Base-by-base conservation (phyloP, 768 basidiomycete species). In the Boletus subparvulus region DNA sequence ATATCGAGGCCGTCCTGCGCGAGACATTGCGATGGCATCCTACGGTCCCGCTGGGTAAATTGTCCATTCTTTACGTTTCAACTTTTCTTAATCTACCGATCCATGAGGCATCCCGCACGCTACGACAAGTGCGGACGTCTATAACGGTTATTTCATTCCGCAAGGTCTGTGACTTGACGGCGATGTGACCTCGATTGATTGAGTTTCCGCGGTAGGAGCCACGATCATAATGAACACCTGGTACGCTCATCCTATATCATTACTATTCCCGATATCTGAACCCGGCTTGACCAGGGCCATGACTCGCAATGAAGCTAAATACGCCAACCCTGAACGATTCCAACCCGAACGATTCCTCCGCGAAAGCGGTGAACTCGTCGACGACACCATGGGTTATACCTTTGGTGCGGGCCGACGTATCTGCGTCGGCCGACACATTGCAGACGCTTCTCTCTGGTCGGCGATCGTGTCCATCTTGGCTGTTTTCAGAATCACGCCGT, bases 81-180 rank as follows among this genome's bases (percentile, higher is more conserved):
- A 13, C 3, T 0, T 49, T 33, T 30, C 33, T 36, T 60, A 5
- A 59, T n/a, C n/a, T 17, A 6, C 28, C 13, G 9, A 44, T 21
- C 26, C 10, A 47, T 17, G 50, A 69, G 74, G 69, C 16, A 47
- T 76, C 21, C 71, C 75, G 3, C 76, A 76, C 43, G 61, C 65
- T 2, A 52, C 70, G 8, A 77, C 76, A 2, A 64, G 65, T 24
- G 72, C 76, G 43, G 80, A 81, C 39, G 55, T 74, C 13, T 81
- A 80, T 52, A 64, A 70, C 32, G 76, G 78, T n/a, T 81, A 81
- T 58, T 69, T 80, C 21, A 86, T 87, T 50, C 85, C 85, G 2
- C 74, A 77, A 64, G 85, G 84, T 69, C 16, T 8, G 68, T 66
- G 32, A 36, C 30, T 12, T 12, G 7, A n/a, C 14, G 4, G 10